Evolutionary conservation across 129 eudicot species (phyloP).

Genomic region (Apium graveolens): DNA sequence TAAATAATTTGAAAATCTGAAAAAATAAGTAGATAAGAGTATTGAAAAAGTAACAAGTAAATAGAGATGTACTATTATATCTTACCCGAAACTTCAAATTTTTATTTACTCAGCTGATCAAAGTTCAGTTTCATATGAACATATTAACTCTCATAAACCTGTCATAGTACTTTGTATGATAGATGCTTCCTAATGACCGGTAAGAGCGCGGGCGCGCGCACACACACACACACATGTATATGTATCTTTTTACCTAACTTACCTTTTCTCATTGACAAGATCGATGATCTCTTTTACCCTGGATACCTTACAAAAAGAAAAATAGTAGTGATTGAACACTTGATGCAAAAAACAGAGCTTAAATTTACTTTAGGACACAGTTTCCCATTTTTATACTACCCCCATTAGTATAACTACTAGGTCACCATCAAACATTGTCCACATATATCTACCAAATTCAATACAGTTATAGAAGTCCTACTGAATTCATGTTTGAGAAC

Average conservation of each 20-base stretch:
- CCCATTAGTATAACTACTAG: not conserved
- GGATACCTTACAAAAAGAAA: too few species aligned
- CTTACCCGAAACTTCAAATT: not conserved
- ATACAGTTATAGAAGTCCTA: not conserved
- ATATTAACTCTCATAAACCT: not conserved
- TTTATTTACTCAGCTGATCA: not conserved
- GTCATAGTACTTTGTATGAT: not conserved
- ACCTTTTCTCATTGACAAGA: not conserved
- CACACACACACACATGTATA: too few species aligned
- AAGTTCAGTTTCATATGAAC: not conserved
- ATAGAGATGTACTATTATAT: not conserved
- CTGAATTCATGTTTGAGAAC: not conserved
- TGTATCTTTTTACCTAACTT: not conserved
- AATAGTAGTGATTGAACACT: not conserved
- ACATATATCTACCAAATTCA: not conserved
- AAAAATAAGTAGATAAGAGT: too few species aligned
- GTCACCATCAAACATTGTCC: not conserved
- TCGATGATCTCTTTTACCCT: not conserved
- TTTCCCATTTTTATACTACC: not conserved
- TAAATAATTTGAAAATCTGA: not conserved
- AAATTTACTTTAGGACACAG: not conserved
- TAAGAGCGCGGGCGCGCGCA: too few species aligned
- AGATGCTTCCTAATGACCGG: too few species aligned
- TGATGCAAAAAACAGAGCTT: not conserved
- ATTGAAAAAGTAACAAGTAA: not conserved